Conservation (phyloP, 208 protist species). For the Leishmania turanica region DNA sequence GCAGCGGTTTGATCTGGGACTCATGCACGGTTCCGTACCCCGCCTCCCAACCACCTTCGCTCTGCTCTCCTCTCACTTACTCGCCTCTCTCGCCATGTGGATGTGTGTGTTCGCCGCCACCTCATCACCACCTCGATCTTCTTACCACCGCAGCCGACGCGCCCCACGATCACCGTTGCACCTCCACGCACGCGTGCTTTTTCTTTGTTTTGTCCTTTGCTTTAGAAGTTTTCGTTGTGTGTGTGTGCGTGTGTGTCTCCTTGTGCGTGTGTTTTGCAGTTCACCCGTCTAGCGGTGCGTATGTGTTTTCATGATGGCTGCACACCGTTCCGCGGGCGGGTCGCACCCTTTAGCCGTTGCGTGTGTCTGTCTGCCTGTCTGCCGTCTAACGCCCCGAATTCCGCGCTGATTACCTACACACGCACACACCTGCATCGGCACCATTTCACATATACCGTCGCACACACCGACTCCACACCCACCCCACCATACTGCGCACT, state of each 20-base stretch:
- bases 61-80: not conserved
- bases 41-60: not conserved
- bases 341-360: not conserved
- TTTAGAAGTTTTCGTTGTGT: slow-evolving; percentile 24
- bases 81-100: not conserved
- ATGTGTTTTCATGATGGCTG: no score
- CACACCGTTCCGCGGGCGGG: no score
- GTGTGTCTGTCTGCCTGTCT: not conserved
- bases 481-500: not conserved
- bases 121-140: not conserved
- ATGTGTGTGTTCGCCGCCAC: not conserved
- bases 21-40: not conserved
- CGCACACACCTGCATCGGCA: not conserved
- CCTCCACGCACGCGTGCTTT: not conserved
- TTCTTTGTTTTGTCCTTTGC: slow-evolving; percentile 12
- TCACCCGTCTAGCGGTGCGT: no score
- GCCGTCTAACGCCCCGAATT: not conserved
- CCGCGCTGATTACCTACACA: not conserved
- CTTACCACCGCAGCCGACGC: not conserved
- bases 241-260: not conserved
- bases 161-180: not conserved
- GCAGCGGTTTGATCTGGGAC: not conserved
- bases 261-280: not conserved
- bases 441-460: not conserved
- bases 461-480: not conserved